Base-by-base conservation (phyloP, 2,329 filamentous ascomycete species). In the Nigrograna mackinnonii region DNA sequence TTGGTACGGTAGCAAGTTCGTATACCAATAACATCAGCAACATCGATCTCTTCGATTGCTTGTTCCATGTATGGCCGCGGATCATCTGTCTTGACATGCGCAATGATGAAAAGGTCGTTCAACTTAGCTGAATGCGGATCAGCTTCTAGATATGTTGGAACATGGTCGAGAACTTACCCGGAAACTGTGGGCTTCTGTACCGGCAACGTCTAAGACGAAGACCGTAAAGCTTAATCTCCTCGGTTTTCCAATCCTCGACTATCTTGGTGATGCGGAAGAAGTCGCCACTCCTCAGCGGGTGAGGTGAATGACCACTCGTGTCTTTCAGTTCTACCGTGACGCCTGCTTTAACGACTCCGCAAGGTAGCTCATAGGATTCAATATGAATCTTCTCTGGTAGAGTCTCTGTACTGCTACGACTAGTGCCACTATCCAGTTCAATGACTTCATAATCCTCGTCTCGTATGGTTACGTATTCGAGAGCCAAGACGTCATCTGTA, bases 41-140 rank as follows among this genome's bases (percentile, higher is more conserved):
- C 14, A n/a, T 41, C 1, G 6, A 58, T 13, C 9, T 50, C 45
- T 14, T 43, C 41, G n/a, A 55, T 16, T 12, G 46, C 55, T 46
- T 58, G 53, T 1, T 44, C 18, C 9, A 44, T 44, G 6, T 33
- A 26, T 2, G 46, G 24, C 6, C 42, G 34, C 7, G 7, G n/a
- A 22, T 55, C 53, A 26, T 50, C 28, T 19, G 46, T 41, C 7
- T 31, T 22, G 2, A 50, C 42, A 11, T 47, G 13, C 4, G 55
- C n/a, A 1, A 54, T 17, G 39, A 61, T 46, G 20, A 53, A 47
- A 2, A 61, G 12, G 16, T 61, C 55, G 26, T 61, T 61, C 2
- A 58, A 22, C n/a, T 56, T 60, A 28, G 43, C 58, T 61, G 21
- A 11, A n/a, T n/a, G n/a, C n/a, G n/a, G n/a, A n/a, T n/a, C n/a